A percentile compares a stretch with the other conserved stretches of the same genome.
Conservation (phyloP, 352 stramenopile species). For the Phytophthora multivora region DNA sequence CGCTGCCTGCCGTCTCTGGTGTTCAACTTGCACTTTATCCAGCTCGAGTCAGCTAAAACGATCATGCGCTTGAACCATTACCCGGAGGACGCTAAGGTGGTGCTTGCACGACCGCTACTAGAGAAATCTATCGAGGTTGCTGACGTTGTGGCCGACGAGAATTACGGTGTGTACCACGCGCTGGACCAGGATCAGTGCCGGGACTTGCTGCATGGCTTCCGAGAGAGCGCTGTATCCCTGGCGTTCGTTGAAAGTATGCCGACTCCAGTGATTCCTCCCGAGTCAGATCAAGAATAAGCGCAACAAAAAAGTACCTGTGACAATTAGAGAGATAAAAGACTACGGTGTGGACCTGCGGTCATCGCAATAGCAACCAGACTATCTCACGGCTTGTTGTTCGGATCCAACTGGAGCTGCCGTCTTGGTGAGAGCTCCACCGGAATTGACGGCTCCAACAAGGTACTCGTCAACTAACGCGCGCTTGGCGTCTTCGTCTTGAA, state of each 20-base stretch:
- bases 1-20: constrained; percentile 72
- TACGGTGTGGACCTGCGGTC: constrained; percentile 10
- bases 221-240: constrained; percentile 71
- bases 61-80: constrained; percentile 78
- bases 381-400: constrained; percentile 22
- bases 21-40: constrained; percentile 79
- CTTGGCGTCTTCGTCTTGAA: constrained; percentile 18
- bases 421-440: constrained; percentile 46
- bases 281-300: constrained; percentile 35
- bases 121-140: constrained; percentile 80
- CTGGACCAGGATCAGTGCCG: constrained; percentile 68
- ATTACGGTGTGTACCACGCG: constrained; percentile 68
- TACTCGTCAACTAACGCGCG: constrained; percentile 45
- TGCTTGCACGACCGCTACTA: constrained; percentile 63
- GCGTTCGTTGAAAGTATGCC: constrained; percentile 54
- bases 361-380: constrained; percentile 29
- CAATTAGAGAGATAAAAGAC: constrained; percentile 34
- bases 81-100: constrained; percentile 51
- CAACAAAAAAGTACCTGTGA: constrained; percentile 22
- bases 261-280: constrained; percentile 6
- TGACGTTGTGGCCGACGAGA: constrained; percentile 78
- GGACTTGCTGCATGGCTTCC: constrained; percentile 69
- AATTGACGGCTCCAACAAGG: constrained; percentile 58
- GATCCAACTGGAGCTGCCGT: constrained; percentile 20
- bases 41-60: constrained; percentile 74